Base-by-base conservation (phyloP, 352 stramenopile species). In the Phytopythium aichiense region DNA sequence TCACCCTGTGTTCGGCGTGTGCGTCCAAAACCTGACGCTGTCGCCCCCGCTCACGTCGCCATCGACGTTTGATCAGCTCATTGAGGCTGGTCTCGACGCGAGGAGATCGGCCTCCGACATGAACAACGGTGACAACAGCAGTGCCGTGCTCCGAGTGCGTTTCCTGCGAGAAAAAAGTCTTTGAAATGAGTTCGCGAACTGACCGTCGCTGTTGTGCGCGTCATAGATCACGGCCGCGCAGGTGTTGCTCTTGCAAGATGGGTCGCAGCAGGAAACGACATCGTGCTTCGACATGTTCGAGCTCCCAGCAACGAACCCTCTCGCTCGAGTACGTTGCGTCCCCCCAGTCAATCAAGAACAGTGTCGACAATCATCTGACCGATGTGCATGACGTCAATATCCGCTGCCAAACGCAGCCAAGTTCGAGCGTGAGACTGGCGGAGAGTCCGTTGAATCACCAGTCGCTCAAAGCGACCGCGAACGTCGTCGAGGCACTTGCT, bases 361-460 rank as follows among this genome's bases (percentile, higher is more conserved):
- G 2, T 20, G 25, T 16, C 8, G 4, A 51, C 4, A 18, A 51
- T 18, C 7, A 20, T 1, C 22, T 51, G 45, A 51, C 22, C n/a
- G 16, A 5, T 7, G 6, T 37, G 23, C 35, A 66, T 25, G 45
- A 37, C 35, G 37, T 25, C 42, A 13, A 3, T 25, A 2, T 11
- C 6, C 7, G 28, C 20, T 7, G 9, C 42, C n/a, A 49, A 49
- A 11, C 15, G 42, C 20, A 84, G 72, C 49, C 70, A 48, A 66
- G 59, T 48, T 35, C 52, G 15, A 61, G 63, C 4, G 67, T 81
- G 37, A 73, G 79, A 28, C 58, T 88, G 7, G 72, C 73, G 0
- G 79, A 89, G 56, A 72, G 73, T 7, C 74, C 79, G n/a, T 40
- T 87, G 30, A 62, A 84, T 3, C 87, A 85, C 60, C 88, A 87